Base-by-base conservation (phyloP, 495 filamentous ascomycete genomes). In the Aspergillus sclerotiicarbonarius region DNA sequence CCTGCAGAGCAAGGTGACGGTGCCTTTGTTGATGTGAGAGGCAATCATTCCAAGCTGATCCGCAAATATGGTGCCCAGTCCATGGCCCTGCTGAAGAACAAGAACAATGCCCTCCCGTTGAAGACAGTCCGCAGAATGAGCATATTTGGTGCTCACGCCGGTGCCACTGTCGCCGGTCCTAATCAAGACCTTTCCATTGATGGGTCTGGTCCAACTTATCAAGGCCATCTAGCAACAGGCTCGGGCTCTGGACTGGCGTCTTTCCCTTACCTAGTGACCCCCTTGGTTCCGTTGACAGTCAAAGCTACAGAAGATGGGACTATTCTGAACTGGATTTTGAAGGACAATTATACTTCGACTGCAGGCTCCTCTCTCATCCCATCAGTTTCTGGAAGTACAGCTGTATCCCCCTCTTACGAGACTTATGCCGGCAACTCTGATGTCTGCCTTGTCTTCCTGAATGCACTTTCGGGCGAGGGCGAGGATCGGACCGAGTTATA, bases 101-200 rank as follows among this genome's bases (percentile, higher is more conserved):
- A 87, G 58, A 77, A 82, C 37, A 67, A 71, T 30, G 72, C 76
- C n/a, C 67, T 88, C 0, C 86, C 85, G 0, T 66, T 88, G 21
- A 74, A 71, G 15, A 67, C 67, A 5, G 77, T 80, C 0, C 69
- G 66, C 54, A 80, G 72, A 57, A 79, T 88, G 44, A 81, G 77
- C 4, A 76, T 88, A 12, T 84, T 87, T 56, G 85, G 86, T 15
- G 80, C 80, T 25, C 85, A 89, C 60, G 87, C 86, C n/a, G 83
- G 29, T 1, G 71, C 79, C 15, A 86, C 82, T 55, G 76, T 78
- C 0, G 72, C 75, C 71, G 90, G 89, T 3, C 86, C 87, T 3
- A 92, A 92, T 52, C 41, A 50, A 19, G 44, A 50, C 7, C 56
- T 64, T 39, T 57, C 45, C n/a, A 78, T 20, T 74, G 76, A 29